These are phyloP conservation scores for Penicillium macrosclerotiorum DNA, from an alignment of 495 filamentous ascomycete genomes.

Conservation along the genomic window DNA sequence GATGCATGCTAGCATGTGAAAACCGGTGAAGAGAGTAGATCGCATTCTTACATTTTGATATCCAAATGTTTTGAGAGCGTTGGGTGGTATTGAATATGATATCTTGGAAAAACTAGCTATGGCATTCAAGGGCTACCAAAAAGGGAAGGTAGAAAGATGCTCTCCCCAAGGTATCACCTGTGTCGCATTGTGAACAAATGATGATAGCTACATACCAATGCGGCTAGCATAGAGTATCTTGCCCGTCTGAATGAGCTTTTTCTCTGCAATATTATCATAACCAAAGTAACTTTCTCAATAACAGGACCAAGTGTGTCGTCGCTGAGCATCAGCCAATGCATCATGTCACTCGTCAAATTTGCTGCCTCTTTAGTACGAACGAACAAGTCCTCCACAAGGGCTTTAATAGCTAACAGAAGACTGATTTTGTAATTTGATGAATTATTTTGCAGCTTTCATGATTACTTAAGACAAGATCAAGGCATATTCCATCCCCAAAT, in stretches of 20 bases:
- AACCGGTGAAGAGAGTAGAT: conserved; percentile 1
- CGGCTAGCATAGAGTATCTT: not conserved
- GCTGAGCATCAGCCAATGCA: conserved; percentile 5
- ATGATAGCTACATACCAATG: not conserved
- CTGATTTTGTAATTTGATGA: not conserved
- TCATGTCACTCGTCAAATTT: conserved; percentile 3
- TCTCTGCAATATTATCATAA: conserved; percentile 3
- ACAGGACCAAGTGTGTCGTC: conserved; percentile 1
- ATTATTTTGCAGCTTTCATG: conserved; percentile 11
- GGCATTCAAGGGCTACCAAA: not conserved
- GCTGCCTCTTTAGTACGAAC: conserved; percentile 1
- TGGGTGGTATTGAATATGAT: not conserved
- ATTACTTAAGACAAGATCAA: conserved; percentile 46
- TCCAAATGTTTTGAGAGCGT: not conserved
- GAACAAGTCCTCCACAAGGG: conserved; percentile 5
- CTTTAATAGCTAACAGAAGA: conserved; percentile 1
- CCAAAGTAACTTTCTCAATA: conserved; percentile 7
- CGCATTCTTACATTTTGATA: conserved; percentile 1
- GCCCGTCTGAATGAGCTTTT: not conserved
- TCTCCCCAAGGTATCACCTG: not conserved
- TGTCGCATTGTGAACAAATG: conserved; percentile 1
- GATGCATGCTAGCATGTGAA: not conserved
- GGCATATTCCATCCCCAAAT: conserved; percentile 54
- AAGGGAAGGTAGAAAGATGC: not conserved
- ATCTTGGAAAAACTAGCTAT: not conserved